A percentile compares a stretch with the other conserved stretches of the same genome.
Conservation (phyloP, 1,139 yeast genomes). For the Sugiyamaella xylanicola region DNA sequence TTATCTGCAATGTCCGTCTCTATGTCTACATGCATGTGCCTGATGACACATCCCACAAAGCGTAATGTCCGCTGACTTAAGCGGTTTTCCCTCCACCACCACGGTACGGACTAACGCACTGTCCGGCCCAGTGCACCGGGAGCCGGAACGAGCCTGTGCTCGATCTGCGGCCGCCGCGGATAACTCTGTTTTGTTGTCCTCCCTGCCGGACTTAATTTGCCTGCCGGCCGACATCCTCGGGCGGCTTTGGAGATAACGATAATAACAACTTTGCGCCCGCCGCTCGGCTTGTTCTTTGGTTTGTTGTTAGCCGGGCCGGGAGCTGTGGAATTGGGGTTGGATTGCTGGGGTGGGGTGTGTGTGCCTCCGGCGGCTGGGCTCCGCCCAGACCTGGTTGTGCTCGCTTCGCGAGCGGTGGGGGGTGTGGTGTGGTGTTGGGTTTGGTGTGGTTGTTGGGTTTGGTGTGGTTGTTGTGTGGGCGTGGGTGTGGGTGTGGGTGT, state of each 20-base stretch:
- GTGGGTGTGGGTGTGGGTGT: too few species aligned
- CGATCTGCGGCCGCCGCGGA: too few species aligned
- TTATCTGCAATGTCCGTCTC: too few species aligned
- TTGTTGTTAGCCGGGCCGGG: too few species aligned
- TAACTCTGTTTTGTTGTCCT: background rate
- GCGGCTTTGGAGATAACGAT: background rate
- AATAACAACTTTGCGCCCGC: background rate
- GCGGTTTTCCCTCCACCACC: background rate
- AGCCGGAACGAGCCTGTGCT: background rate
- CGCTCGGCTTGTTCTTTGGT: too few species aligned
- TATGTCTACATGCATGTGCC: conserved; percentile 7
- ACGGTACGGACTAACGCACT: background rate
- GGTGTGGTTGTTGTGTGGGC: background rate
- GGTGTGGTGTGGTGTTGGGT: background rate
- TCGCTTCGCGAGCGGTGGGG: background rate
- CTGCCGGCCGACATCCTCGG: background rate
- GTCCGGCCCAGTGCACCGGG: background rate
- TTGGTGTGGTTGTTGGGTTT: background rate
- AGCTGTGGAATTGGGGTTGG: too few species aligned
- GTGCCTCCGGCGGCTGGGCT: conserved; percentile 1
- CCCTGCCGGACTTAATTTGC: background rate
- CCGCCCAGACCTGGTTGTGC: conserved; percentile 1
- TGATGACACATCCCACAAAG: conserved; percentile 2
- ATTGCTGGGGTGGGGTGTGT: background rate
- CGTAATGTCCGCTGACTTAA: conserved; percentile 4